phyloP scores from a whole-genome alignment of 768 basidiomycete species.

The Megacollybia marginata region DNA sequence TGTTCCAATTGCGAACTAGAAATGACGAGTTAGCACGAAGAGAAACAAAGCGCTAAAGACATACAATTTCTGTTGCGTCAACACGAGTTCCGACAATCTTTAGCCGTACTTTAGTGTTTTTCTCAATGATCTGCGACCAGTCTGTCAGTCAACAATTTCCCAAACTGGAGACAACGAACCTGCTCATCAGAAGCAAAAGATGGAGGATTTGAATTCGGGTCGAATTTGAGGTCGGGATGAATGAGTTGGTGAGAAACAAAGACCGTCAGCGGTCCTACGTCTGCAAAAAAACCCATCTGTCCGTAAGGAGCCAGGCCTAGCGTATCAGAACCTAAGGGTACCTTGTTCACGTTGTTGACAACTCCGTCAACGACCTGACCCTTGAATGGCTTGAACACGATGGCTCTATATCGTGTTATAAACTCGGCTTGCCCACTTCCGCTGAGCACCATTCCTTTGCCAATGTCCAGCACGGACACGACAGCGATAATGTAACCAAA shows the following conservation, averaged over 20 bases:
- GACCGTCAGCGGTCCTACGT: constrained; percentile 88
- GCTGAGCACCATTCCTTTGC: constrained; percentile 85
- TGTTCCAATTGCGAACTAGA: constrained; percentile 91
- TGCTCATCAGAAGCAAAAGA: constrained; percentile 90
- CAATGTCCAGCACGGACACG: constrained; percentile 84
- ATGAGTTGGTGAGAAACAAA: constrained; percentile 98
- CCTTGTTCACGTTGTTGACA: constrained; percentile 94
- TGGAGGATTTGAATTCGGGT: constrained; percentile 95
- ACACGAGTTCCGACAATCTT: constrained; percentile 98
- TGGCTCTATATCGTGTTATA: constrained; percentile 87
- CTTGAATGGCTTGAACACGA: constrained; percentile 99
- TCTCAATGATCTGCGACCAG: constrained; percentile 72
- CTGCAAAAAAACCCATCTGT: constrained; percentile 98
- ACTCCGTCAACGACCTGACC: constrained; percentile 97
- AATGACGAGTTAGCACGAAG: background rate
- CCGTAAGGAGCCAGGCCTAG: background rate
- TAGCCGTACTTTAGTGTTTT: constrained; percentile 84
- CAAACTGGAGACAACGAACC: constrained; percentile 29
- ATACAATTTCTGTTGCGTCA: constrained; percentile 94
- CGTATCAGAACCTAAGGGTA: constrained; percentile 24
- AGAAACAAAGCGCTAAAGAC: constrained; percentile 19
- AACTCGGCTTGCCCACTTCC: constrained; percentile 97
- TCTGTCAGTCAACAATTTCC: background rate
- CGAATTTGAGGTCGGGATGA: constrained; percentile 89
- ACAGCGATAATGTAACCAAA: constrained; percentile 94